phyloP scores from a whole-genome alignment of 805 yeast species.

The Zygosaccharomyces pseudorouxii region DNA sequence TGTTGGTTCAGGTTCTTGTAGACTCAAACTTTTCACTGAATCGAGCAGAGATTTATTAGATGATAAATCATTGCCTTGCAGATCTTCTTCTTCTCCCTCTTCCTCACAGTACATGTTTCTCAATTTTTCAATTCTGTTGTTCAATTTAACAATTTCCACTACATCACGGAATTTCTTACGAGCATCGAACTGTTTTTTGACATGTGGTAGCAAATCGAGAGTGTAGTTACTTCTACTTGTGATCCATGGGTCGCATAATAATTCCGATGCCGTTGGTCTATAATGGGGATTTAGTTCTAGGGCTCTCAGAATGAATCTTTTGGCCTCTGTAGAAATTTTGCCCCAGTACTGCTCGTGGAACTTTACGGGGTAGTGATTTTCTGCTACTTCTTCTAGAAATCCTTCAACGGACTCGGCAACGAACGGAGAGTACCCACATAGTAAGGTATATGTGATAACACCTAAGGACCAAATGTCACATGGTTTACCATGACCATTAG shows the following conservation, averaged over 20 bases:
- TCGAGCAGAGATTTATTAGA: conserved; percentile 22
- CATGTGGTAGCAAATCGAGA: conserved; percentile 72
- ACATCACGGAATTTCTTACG: conserved; percentile 81
- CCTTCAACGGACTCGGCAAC: conserved; percentile 77
- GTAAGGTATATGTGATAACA: conserved; percentile 81
- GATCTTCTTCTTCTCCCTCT: conserved; percentile 37
- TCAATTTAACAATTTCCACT: conserved; percentile 74
- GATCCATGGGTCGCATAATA: conserved; percentile 76
- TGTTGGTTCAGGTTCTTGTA: conserved; percentile 10
- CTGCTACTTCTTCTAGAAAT: conserved; percentile 71
- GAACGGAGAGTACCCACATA: conserved; percentile 92
- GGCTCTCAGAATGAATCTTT: conserved; percentile 66
- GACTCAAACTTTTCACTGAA: conserved; percentile 17
- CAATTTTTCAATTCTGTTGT: conserved; percentile 71
- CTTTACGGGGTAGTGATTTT: conserved; percentile 66
- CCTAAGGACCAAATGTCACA: conserved; percentile 97
- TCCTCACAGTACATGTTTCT: conserved; percentile 52
- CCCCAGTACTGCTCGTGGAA: conserved; percentile 89
- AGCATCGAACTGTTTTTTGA: conserved; percentile 78
- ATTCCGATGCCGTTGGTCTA: conserved; percentile 63
- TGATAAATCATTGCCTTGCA: conserved; percentile 23
- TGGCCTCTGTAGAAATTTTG: conserved; percentile 73
- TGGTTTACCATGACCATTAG: conserved; percentile 87
- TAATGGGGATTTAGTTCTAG: conserved; percentile 61
- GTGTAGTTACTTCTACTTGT: conserved; percentile 43